Base-by-base conservation (phyloP, 305 asterid genomes). In the Ilex paraguariensis region DNA sequence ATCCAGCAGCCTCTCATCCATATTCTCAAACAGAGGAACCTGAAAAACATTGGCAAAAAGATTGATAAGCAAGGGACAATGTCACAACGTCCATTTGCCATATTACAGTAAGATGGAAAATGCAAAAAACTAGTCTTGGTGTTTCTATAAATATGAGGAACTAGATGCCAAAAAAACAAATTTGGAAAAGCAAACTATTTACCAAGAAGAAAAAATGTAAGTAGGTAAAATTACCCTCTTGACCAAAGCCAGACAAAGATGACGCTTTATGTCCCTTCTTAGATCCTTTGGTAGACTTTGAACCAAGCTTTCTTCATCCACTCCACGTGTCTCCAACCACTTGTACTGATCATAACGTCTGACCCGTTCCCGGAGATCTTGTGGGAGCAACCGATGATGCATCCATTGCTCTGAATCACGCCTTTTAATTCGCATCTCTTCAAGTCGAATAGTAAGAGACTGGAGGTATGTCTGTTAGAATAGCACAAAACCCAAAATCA, bases 341-440 rank as follows among this genome's bases (percentile, higher is more conserved):
- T 95, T 95, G 82, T 95, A 95, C 70, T 95, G 99, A 75, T 95
- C 99, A 65, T 91, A 95, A 65, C 95, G 94, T 77, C 99, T 81
- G 54, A 95, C 99, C 9, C 98, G 81, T 70, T 85, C 97, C 53
- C 98, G 82, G 49, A 95, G 91, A 52, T 95, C 99, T 51, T 79
- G 85, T 7, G 99, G 99, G 54, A 95, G 98, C 78, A 95, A 75
- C 59, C 99, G 99, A 72, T 95, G 99, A 76, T 85, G 99, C 99
- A 95, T 95, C 98, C 99, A 95, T 72, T 95, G 99, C 79, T 95
- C 98, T 28, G 99, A 91, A 82, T 95, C 99, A 13, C 96, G 99
- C 83, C 98, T 85, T 77, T 94, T 94, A 52, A 94, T 96, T 76
- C 99, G 88, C 99, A 94, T 94, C 88, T 91, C 99, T 78, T 94